Base-by-base conservation (phyloP, 163 green algal genomes). In the Chlamydomonas reinhardtii region DNA sequence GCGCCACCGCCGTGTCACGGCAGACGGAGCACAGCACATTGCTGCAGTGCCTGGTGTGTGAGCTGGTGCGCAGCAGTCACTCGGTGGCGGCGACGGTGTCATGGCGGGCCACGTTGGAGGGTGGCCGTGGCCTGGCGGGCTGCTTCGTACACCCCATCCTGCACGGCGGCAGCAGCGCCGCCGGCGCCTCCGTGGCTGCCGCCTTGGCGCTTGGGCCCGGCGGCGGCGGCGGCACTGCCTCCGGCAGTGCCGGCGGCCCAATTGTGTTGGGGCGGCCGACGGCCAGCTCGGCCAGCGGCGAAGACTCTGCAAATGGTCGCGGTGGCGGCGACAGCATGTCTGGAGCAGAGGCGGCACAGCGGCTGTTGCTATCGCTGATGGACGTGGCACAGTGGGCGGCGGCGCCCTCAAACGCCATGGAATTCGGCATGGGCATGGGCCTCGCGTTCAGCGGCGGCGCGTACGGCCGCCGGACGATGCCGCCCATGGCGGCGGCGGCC, bases 31-130 rank as follows among this genome's bases (percentile, higher is more conserved):
- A 86, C 80, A 73, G 35, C 70, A 80, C 80, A 25, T 56, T 86
- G 70, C 80, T 86, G 70, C 80, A 86, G 80, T 86, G 80, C 69
- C 56, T 86, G 27, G 80, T 86, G 12, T 73, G 34, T 11, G 80
- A 86, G 80, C 56, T 86, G 34, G 56, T 86, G 34, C 80, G 80
- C 31, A 71, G 34, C 27, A n/a, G 70, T 0, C 80, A 86, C 35
- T 73, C 80, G 3, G 80, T 86, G 25, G 68, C 69, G 15, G 70
- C 80, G 16, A 73, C 80, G 0, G 70, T 86, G 29, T 86, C 80
- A 0, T 86, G 80, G 79, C 62, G 43, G 24, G 79, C 79, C 12
- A 85, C 68, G 14, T 52, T 85, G 31, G 79, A 85, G 69, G 79
- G 79, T 32, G 79, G 79, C 0, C 68, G 68, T 19, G 79, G 79